Conservation (phyloP, 2,329 filamentous ascomycete species). For the Aureobasidium melanogenum region DNA sequence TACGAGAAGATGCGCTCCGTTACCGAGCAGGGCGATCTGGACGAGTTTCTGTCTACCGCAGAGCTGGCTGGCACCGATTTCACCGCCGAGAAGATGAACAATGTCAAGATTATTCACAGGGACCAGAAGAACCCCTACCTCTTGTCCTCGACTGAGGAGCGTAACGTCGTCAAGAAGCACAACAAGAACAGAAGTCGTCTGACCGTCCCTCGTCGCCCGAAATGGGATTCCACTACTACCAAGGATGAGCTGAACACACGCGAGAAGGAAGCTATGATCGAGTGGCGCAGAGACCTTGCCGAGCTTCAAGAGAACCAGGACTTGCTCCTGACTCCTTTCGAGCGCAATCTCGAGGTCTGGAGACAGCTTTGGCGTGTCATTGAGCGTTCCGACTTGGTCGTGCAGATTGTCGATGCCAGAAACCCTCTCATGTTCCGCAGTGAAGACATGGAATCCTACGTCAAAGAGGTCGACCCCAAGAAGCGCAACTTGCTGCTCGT, state of each 20-base stretch:
- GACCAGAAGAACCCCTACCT: constrained; percentile 95
- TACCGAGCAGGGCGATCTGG: constrained; percentile 90
- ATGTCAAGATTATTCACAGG: constrained; percentile 95
- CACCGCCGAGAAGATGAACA: constrained; percentile 97
- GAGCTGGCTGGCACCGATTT: constrained; percentile 98
- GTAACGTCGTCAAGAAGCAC: constrained; percentile 69
- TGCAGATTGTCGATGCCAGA: constrained; percentile 96
- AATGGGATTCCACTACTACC: constrained; percentile 82
- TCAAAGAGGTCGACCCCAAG: constrained; percentile 79
- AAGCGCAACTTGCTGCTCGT: constrained; percentile 90
- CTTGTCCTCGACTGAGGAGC: constrained; percentile 76
- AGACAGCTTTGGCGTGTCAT: constrained; percentile 97
- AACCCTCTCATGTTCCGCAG: constrained; percentile 92
- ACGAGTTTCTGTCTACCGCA: constrained; percentile 92
- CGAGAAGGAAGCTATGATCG: constrained; percentile 72
- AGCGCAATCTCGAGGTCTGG: constrained; percentile 96
- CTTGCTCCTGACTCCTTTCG: constrained; percentile 93
- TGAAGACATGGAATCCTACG: constrained; percentile 86
- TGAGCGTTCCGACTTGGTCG: constrained; percentile 86
- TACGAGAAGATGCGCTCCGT: constrained; percentile 99
- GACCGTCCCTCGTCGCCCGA: constrained; percentile 81
- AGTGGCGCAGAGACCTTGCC: constrained; percentile 84
- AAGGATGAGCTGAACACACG: constrained; percentile 67
- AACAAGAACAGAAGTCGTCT: constrained; percentile 67
- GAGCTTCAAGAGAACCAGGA: constrained; percentile 92